Base-by-base conservation (phyloP, 805 yeast species). In the Gaillardinia entomophila region DNA sequence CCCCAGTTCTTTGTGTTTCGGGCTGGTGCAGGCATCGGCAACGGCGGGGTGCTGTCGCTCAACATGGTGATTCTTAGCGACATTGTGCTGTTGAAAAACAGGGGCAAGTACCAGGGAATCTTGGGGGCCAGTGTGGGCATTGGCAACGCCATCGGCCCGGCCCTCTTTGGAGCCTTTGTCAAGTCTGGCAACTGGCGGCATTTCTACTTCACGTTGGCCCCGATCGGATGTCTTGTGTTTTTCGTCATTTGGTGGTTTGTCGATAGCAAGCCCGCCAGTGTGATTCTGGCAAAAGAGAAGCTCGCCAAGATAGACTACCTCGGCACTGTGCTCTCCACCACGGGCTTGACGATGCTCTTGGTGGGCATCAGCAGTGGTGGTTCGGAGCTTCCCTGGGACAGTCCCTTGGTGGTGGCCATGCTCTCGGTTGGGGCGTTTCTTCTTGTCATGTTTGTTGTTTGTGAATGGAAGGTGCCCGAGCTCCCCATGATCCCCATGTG, bases 1-100 rank as follows among this genome's bases (percentile, higher is more conserved):
- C 58, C 60, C 3, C 67, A 69, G 24, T 66, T 75, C 37, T 62
- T 70, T 10, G 42, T 71, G 2, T 64, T 75, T 25, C 55, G 82
- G 41, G 81, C 77, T 0, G 42, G 75, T 13, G 74, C 79, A 0
- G 82, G 82, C 26, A 58, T 75, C 18, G 82, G 82, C 1, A 71
- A 73, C 12, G 79, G 79, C 4, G 82, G 81, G 2, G 59, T 72
- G 27, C 62, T 66, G 22, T 68, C 79, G 0, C 42, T 75, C 23
- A 59, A 75, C 3, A 68, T 69, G 44, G 75, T 76, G 18, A 58
- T 76, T 19, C 68, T 73, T 28, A 70, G 77, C 17, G 82, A 77
- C 48, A 64, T 75, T 17, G 75, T 75, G 6, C 71, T 79, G 0
- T 49, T 75, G 22, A 60, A 71, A 34, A 66, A 71, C 38, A 58